phyloP scores from a whole-genome alignment of 164 flowering plant genomes.

The Paratinospora sagittata region DNA sequence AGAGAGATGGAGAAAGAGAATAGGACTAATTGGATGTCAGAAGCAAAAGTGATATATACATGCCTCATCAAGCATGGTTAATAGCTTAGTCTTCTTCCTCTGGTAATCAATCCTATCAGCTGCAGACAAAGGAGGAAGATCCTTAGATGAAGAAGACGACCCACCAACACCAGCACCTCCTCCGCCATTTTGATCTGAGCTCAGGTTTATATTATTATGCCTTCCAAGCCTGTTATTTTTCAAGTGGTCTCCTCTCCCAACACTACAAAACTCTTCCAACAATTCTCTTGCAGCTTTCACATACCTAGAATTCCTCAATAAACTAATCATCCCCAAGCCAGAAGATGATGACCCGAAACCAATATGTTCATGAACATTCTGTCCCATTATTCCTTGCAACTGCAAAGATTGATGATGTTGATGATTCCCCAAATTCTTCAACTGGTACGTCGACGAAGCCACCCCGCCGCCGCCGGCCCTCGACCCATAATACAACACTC shows the following conservation, averaged over 20 bases:
- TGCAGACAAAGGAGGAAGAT: constrained; percentile 56
- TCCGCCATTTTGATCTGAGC: constrained; percentile 25
- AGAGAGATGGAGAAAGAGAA: neutral
- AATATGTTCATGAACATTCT: constrained; percentile 23
- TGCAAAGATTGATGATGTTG: constrained; percentile 20
- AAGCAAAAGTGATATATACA: constrained; percentile 18
- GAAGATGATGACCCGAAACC: constrained; percentile 38
- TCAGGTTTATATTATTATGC: constrained; percentile 42
- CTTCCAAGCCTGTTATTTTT: constrained; percentile 21
- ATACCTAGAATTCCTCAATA: constrained; percentile 50
- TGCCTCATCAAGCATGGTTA: constrained; percentile 97
- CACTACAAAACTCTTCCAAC: constrained; percentile 90
- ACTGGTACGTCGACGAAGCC: constrained; percentile 22
- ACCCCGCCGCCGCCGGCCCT: constrained; percentile 17
- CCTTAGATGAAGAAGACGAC: constrained; percentile 55
- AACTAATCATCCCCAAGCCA: constrained; percentile 13
- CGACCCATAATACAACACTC: constrained; percentile 35
- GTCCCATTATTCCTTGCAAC: constrained; percentile 31
- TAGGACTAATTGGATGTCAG: neutral
- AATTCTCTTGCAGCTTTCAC: constrained; percentile 71
- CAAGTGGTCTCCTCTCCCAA: constrained; percentile 60
- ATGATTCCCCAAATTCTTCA: constrained; percentile 29
- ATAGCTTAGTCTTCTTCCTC: constrained; percentile 83
- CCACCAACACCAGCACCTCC: constrained; percentile 23
- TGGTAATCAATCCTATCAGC: constrained; percentile 83